These are phyloP conservation scores for Vitis rupestris DNA, from an alignment of 164 flowering plant species.

Conservation along the genomic window DNA sequence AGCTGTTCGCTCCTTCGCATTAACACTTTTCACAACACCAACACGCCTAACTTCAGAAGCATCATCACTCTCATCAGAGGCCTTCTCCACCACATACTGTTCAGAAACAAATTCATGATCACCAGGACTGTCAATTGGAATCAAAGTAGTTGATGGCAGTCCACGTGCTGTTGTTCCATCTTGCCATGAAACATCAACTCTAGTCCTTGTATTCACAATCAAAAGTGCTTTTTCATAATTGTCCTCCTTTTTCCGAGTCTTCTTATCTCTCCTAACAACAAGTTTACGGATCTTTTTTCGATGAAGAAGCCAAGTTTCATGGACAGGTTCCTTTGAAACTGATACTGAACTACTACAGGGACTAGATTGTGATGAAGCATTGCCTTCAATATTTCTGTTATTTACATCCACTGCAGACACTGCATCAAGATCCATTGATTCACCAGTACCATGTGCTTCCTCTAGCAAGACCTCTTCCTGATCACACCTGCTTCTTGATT, in stretches of 20 bases:
- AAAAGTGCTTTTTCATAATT: conserved; percentile 76
- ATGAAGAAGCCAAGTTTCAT: conserved; percentile 64
- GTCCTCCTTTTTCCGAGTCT: conserved; percentile 68
- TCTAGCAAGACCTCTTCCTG: conserved; percentile 34
- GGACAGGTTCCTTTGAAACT: conserved; percentile 53
- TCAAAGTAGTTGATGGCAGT: conserved; percentile 53
- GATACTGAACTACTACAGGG: conserved; percentile 48
- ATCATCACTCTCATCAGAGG: conserved; percentile 65
- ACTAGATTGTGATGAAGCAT: conserved; percentile 32
- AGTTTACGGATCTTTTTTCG: conserved; percentile 83
- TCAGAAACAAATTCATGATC: conserved; percentile 96
- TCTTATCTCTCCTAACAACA: conserved; percentile 71
- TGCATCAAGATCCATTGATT: conserved; percentile 44
- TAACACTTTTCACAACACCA: conserved; percentile 89
- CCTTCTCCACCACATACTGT: conserved; percentile 94
- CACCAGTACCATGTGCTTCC: conserved; percentile 33
- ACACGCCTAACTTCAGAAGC: conserved; percentile 61
- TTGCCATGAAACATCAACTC: conserved; percentile 93
- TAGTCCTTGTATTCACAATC: conserved; percentile 70
- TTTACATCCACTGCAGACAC: conserved; percentile 31
- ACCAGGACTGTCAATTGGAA: conserved; percentile 89
- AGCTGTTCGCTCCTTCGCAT: conserved; percentile 93
- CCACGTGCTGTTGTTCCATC: conserved; percentile 61
- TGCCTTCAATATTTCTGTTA: conserved; percentile 23
- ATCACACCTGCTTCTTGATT: conserved; percentile 34